Base-by-base conservation (phyloP, 441 rosid species). In the Isatis lusitanica region DNA sequence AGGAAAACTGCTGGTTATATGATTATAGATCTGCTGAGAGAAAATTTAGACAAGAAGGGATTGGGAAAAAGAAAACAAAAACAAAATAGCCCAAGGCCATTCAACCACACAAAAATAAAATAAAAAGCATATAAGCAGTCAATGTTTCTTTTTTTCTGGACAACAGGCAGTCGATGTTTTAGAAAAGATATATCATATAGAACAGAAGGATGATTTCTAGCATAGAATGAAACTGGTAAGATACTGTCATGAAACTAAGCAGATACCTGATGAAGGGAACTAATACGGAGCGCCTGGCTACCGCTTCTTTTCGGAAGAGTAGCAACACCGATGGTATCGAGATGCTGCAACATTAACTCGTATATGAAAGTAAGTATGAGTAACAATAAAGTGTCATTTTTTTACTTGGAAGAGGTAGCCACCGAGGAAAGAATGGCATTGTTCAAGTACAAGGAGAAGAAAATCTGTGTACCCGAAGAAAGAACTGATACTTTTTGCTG, bases 261-360 rank as follows among this genome's bases (percentile, higher is more conserved):
- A 56, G 67, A 56, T 74, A 94, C 98, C 98, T 95, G 98, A 85
- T 95, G 99, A 74, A 95, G 93, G 63, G 99, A 95, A 85, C 97
- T 91, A 78, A 88, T 87, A 74, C 97, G 96, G 48, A 93, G 91
- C 31, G 87, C 85, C 86, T 93, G 98, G 77, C 86, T 87, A 83
- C 81, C 85, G 74, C 84, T 91, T 70, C 99, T 83, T 81, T 91
- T 95, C 56, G 93, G 98, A 72, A 95, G 99, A 17, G 92, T 81
- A 84, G 95, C 88, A 79, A 90, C 84, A 78, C 92, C 95, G 17
- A 95, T 76, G 15, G 90, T 78, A 76, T 93, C 95, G 46, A 95
- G 89, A 82, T 95, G 98, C 97, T 95, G 89, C 33, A 56, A 68
- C 63, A 62, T 18, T 57, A 63, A 48, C 43, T 33, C 33, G 77